Evolutionary conservation across 495 filamentous ascomycete genomes (phyloP), one percentile per base, ranked within the genome.

Genomic region (Xylaria nigripes): DNA sequence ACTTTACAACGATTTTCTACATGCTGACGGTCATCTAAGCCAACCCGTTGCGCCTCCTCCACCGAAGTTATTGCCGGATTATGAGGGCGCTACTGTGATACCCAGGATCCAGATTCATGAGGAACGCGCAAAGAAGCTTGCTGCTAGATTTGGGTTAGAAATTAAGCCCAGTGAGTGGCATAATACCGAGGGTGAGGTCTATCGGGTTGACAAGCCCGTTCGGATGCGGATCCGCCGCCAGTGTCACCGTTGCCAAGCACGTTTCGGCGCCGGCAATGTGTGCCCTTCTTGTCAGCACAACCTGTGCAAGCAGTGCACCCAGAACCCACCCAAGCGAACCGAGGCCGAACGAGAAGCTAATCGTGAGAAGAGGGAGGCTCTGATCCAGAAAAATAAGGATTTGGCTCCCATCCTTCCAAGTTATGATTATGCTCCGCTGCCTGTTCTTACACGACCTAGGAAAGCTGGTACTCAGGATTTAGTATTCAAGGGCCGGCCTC

Each of bases 211-310:
- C 66, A 95, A 92, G 69, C 82, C 87, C 16, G 89, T 96, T 56
- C 86, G 89, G 58, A 94, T 97, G 86, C 81, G 92, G 29, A 85
- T 96, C 32, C 91, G 88, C 60, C 85, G 87, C 49, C 82, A 76
- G 51, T 94, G 89, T 62, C 89, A 94, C 64, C 79, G 78, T 54
- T 94, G 89, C 67, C 77, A 85, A 56, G 82, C 83, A 3, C 77
- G 77, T 16, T 94, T 85, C 67, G 87, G 86, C 45, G 67, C 76
- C 18, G 81, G 84, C 53, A 89, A 83, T 63, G 70, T 81, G 41
- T 94, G 89, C 68, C 67, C 72, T 57, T 81, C 80, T 30, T 94
- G 89, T 69, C 76, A 84, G 55, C 89, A 94, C 69, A 76, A 70
- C 41, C 78, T 86, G 36, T 94, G 89, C 78, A 87, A 82, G 67